These are phyloP conservation scores for Apophysomyces elegans DNA, from an alignment of 371 early-diverging fungal species.

Conservation along the genomic window DNA sequence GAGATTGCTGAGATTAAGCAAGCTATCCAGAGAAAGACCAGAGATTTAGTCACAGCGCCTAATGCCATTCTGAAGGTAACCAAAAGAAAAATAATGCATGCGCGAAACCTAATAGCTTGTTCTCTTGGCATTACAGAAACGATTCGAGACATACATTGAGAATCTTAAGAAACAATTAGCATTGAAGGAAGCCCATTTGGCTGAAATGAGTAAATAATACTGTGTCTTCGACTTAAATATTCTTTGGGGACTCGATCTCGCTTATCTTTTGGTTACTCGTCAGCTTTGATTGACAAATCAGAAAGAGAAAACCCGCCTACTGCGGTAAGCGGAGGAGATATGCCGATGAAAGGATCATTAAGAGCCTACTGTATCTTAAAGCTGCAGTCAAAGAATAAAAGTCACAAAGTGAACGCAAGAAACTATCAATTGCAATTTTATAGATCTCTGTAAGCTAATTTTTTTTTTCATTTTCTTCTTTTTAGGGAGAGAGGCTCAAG, in stretches of 20 bases:
- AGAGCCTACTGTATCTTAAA: too few relatives aligned
- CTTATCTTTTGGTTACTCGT: too few relatives aligned
- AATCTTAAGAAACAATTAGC: constrained; percentile 49
- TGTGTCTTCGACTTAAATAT: too few relatives aligned
- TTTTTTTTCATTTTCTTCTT: constrained; percentile 38
- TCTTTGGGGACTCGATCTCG: too few relatives aligned
- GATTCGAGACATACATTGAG: constrained; percentile 48
- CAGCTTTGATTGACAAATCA: too few relatives aligned
- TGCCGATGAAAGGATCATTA: too few relatives aligned
- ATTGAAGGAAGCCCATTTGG: constrained; percentile 49
- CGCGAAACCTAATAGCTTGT: not conserved
- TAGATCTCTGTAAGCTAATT: not conserved
- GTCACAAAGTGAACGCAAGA: too few relatives aligned
- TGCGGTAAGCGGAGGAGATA: too few relatives aligned
- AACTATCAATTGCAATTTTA: too few relatives aligned
- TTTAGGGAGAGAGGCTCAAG: constrained; percentile 30
- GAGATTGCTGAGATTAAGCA: constrained; percentile 54
- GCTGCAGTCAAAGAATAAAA: not conserved
- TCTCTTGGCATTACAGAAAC: constrained; percentile 31
- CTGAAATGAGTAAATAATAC: constrained; percentile 43
- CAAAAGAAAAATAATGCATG: not conserved
- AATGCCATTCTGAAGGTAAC: constrained; percentile 55
- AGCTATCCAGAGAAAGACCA: constrained; percentile 48
- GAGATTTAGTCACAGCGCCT: constrained; percentile 47
- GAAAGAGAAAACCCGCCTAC: too few relatives aligned